Evolutionary conservation across 805 yeast species (phyloP).

Genomic region (Pichia cephalocereana): DNA sequence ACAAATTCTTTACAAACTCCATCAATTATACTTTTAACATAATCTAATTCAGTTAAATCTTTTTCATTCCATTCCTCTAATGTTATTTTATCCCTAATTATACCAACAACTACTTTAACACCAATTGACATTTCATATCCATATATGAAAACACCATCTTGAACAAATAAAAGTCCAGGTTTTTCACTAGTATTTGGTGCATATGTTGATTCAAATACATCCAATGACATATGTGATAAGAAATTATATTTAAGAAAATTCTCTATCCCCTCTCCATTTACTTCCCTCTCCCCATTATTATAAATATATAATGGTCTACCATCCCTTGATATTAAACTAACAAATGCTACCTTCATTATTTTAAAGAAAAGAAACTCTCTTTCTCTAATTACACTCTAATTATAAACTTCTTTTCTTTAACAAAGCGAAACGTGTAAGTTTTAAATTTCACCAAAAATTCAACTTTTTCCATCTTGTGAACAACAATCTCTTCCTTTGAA

Average conservation of each 20-base stretch:
- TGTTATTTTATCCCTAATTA: slow-evolving; percentile 10
- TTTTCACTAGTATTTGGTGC: slow-evolving; percentile 26
- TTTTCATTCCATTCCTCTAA: background rate
- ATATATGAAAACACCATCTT: slow-evolving; percentile 58
- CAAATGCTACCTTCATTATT: slow-evolving; percentile 36
- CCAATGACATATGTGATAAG: slow-evolving; percentile 68
- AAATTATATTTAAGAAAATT: slow-evolving; percentile 51
- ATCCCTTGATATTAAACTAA: slow-evolving; percentile 48
- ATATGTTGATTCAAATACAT: slow-evolving; percentile 49
- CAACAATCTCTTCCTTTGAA: background rate
- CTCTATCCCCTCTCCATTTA: background rate
- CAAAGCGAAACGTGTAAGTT: too few relatives aligned
- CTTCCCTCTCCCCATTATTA: background rate
- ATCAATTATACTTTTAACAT: background rate
- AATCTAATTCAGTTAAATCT: background rate
- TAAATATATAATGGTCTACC: slow-evolving; percentile 55
- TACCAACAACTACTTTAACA: slow-evolving; percentile 54
- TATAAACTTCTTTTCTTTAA: too few relatives aligned
- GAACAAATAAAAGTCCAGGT: slow-evolving; percentile 42
- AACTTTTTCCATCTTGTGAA: background rate
- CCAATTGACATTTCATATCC: slow-evolving; percentile 66
- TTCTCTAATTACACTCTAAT: too few relatives aligned
- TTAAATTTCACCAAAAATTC: too few relatives aligned
- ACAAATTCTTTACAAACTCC: background rate
- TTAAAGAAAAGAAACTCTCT: background rate